These are phyloP conservation scores for Phytophthora sp. DNA, from an alignment of 352 stramenopile species.

Conservation along the genomic window DNA sequence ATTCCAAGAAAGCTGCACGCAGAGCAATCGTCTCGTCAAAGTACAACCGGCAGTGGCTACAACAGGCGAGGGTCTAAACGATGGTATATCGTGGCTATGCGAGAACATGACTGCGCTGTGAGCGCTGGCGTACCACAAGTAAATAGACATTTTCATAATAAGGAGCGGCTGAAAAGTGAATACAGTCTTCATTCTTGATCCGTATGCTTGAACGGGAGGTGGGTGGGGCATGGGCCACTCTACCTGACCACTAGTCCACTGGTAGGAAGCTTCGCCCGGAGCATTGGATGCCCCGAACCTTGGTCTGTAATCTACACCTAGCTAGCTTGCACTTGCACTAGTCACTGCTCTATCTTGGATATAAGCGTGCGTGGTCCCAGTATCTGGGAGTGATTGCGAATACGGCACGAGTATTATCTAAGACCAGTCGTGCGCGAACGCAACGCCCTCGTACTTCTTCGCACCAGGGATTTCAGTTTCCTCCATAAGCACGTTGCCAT, in stretches of 20 bases:
- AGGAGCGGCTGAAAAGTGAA: conserved; percentile 11
- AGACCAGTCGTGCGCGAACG: conserved; percentile 88
- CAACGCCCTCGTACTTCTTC: conserved; percentile 94
- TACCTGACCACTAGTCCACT: conserved; percentile 8
- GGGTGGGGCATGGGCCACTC: neutral
- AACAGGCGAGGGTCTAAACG: conserved; percentile 74
- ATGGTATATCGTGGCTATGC: conserved; percentile 81
- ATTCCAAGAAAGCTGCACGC: conserved; percentile 56
- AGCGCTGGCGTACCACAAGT: conserved; percentile 19
- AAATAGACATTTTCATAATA: conserved; percentile 24
- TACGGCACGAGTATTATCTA: conserved; percentile 27
- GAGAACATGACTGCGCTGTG: conserved; percentile 76
- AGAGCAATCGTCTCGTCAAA: conserved; percentile 53
- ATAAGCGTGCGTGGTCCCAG: conserved; percentile 15
- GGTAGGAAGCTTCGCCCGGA: conserved; percentile 7
- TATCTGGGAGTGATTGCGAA: conserved; percentile 6
- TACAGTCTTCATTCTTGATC: conserved; percentile 41
- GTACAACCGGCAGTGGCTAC: conserved; percentile 79
- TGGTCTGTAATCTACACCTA: conserved; percentile 27
- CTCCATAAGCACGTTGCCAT: conserved; percentile 89
- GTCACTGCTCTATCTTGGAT: conserved; percentile 26
- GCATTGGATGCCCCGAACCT: neutral
- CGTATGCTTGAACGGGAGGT: conserved; percentile 12
- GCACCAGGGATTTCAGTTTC: conserved; percentile 91
- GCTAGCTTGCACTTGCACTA: conserved; percentile 23